Percentiles rank a stretch among this genome's conserved stretches.
Conservation (phyloP, 164 flowering plant genomes). For the Vitis rotundifolia region DNA sequence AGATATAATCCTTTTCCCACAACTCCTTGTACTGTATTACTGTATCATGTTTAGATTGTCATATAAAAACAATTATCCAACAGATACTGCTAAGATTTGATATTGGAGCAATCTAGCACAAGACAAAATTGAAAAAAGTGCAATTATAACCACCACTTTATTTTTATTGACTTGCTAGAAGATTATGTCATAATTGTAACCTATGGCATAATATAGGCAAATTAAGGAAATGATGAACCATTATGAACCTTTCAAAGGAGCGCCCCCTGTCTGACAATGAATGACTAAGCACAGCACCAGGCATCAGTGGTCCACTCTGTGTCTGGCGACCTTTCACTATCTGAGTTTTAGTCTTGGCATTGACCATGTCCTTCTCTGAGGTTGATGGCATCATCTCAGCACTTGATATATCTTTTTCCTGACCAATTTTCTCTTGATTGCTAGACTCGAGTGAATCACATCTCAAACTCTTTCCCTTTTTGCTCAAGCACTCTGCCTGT, state of each 20-base stretch:
- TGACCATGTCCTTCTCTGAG: conserved; percentile 40
- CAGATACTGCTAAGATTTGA: background rate
- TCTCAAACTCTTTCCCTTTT: conserved; percentile 33
- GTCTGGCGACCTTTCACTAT: conserved; percentile 52
- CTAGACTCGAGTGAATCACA: conserved; percentile 31
- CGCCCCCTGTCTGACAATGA: conserved; percentile 59
- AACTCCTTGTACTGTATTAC: too few relatives aligned
- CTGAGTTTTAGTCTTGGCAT: conserved; percentile 43
- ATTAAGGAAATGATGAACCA: conserved; percentile 2
- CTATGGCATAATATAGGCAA: background rate
- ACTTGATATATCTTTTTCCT: conserved; percentile 44
- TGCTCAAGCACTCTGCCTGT: conserved; percentile 27
- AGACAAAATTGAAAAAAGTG: background rate
- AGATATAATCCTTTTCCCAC: too few relatives aligned
- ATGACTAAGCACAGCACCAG: conserved; percentile 57
- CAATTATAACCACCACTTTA: too few relatives aligned
- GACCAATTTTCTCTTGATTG: conserved; percentile 26
- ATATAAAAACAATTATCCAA: too few relatives aligned
- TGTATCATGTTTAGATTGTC: too few relatives aligned
- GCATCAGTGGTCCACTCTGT: conserved; percentile 83
- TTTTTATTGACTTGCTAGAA: background rate
- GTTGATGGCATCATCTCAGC: conserved; percentile 37
- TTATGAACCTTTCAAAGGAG: conserved; percentile 59
- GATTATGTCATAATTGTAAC: background rate
- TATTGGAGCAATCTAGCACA: background rate